Conservation (phyloP, 2,329 filamentous ascomycete species). For the Nemania sp. region DNA sequence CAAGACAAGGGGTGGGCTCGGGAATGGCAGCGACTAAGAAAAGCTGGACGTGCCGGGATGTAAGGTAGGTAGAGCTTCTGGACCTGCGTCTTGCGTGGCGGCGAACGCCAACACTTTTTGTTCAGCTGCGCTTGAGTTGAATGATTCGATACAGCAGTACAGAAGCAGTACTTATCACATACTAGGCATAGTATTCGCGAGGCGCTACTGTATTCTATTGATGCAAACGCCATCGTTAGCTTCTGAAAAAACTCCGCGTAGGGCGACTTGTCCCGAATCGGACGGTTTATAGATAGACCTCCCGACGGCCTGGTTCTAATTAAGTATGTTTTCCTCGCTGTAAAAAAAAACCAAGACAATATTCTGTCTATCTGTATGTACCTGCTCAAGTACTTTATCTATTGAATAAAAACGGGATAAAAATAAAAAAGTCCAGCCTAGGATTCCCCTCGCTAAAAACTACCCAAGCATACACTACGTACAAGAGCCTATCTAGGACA, state of each 20-base stretch:
- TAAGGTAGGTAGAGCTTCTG: constrained; percentile 28
- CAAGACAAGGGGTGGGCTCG: constrained; percentile 24
- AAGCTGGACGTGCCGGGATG: constrained; percentile 16
- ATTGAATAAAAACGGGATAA: constrained; percentile 10
- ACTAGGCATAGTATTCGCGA: constrained; percentile 2
- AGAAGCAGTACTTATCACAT: constrained; percentile 22
- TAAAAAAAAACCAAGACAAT: too few species aligned
- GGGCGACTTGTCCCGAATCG: neutral
- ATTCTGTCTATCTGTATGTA: too few species aligned
- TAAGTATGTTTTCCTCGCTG: neutral
- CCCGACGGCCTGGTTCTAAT: constrained; percentile 10
- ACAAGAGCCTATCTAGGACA: neutral
- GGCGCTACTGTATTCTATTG: constrained; percentile 17
- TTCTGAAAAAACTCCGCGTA: neutral
- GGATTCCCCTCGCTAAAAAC: neutral
- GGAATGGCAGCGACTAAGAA: constrained; percentile 23
- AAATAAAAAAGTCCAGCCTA: neutral
- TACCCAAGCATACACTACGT: neutral
- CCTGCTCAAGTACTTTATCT: neutral
- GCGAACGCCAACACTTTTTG: neutral
- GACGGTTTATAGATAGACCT: neutral
- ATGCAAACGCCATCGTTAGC: constrained; percentile 12
- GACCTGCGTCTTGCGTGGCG: constrained; percentile 31
- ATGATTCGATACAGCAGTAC: neutral
- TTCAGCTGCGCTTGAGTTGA: constrained; percentile 27